A percentile compares a stretch with the other conserved stretches of the same genome.
Conservation (phyloP, 2,329 filamentous ascomycete genomes). For the Colletotrichum scovillei region DNA sequence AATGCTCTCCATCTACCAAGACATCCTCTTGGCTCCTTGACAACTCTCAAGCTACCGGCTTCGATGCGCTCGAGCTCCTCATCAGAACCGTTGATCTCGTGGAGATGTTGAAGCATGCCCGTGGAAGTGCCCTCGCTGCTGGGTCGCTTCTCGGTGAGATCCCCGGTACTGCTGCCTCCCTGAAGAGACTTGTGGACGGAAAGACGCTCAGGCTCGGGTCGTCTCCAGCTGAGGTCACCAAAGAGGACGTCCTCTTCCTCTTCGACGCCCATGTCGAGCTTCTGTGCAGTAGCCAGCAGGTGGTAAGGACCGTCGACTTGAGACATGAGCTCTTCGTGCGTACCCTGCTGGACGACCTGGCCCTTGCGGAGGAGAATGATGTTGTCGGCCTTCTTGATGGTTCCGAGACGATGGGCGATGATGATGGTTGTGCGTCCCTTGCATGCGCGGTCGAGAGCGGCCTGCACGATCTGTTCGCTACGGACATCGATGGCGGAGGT, state of each 20-base stretch:
- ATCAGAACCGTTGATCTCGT: slow-evolving; percentile 25
- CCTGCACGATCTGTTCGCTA: slow-evolving; percentile 63
- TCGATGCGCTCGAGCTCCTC: slow-evolving; percentile 23
- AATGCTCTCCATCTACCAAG: slow-evolving; percentile 10
- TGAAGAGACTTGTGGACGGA: not conserved
- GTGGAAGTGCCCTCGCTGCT: slow-evolving; percentile 24
- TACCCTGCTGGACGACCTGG: slow-evolving; percentile 65
- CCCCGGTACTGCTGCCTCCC: slow-evolving; percentile 20
- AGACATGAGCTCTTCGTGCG: slow-evolving; percentile 63
- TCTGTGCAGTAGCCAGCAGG: slow-evolving; percentile 51
- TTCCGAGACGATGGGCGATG: slow-evolving; percentile 66
- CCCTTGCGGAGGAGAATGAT: slow-evolving; percentile 69
- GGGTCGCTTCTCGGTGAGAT: slow-evolving; percentile 26
- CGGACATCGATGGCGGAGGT: slow-evolving; percentile 70
- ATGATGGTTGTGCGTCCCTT: slow-evolving; percentile 67
- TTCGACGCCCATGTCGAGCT: slow-evolving; percentile 32
- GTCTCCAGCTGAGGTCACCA: slow-evolving; percentile 32
- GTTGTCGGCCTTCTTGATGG: slow-evolving; percentile 65
- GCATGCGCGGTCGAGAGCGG: slow-evolving; percentile 60
- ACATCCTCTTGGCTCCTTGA: slow-evolving; percentile 21
- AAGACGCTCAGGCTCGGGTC: slow-evolving; percentile 16
- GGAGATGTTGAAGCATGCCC: slow-evolving; percentile 1
- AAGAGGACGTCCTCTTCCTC: slow-evolving; percentile 36
- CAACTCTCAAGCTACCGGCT: not conserved
- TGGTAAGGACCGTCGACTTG: slow-evolving; percentile 55